Base-by-base conservation (phyloP, 2,329 filamentous ascomycete species). In the Xylaria sp. region DNA sequence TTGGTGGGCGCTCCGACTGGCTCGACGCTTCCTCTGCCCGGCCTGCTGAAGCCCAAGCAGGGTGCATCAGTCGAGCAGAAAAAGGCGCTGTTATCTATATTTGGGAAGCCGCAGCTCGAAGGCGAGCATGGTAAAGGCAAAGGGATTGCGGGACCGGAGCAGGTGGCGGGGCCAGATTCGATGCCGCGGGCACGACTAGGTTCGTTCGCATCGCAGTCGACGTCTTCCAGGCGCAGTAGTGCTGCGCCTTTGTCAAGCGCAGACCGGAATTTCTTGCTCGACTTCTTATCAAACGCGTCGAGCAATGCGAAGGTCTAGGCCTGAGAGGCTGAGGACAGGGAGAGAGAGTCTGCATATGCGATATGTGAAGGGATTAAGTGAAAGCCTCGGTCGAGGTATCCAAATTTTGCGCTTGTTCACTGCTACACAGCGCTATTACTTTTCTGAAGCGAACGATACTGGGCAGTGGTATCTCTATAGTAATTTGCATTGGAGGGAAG, bases 251-350 rank as follows among this genome's bases (percentile, higher is more conserved):
- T 86, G 50, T 88, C 87, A 3, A 83, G 89, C 0, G 87, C 84
- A 0, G 87, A 94, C 66, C 87, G 89, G 70, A 86, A 80, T 13
- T 94, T 94, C 68, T 75, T 95, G 70, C 78, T 94, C 55, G 87
- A 83, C 8, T 94, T 91, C 70, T 75, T 95, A 67, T 84, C 90
- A 64, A 78, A 78, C 30, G 77, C 79, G 2, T 78, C 79, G 9
- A 75, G 76, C 42, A 76, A 64, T 37, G 60, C 71, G n/a, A 70
- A 70, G 19, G 71, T 73, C 46, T 76, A 60, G 71, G 23, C 5
- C 8, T 18, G 50, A 18, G 34, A 19, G 11, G 47, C n/a, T 9
- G 50, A 48, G 53, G 8, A 30, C 16, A 16, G 16, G 16, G 16
- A 16, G 16, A 16, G 16, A 16, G 16, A 18, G 37, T 47, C 46